Evolutionary conservation across 2,329 filamentous ascomycete genomes (phyloP), one percentile per base, ranked within the genome.

Genomic region (Colletotrichum viniferum): DNA sequence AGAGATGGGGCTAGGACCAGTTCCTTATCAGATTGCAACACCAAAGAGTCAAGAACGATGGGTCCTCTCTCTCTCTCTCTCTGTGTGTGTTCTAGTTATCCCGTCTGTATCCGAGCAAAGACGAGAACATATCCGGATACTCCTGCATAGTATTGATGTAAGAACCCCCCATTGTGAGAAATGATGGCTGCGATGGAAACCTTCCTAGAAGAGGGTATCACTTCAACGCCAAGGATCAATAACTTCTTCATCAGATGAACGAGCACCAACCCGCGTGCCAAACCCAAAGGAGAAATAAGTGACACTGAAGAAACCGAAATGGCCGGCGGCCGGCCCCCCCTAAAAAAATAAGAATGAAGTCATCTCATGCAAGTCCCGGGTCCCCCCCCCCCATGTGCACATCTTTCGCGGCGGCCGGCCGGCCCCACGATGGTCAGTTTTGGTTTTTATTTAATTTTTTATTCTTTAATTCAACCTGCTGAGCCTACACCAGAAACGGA

Each of bases 301-400:
- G 38, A 48, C 38, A 48, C 18, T 48, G 38, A n/a, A 48, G 38
- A 48, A 48, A 48, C 38, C 38, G 38, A n/a, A n/a, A 48, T 8
- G 38, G 38, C 18, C 16, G 18, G 38, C 38, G 5, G 38, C 18
- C 16, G n/a, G n/a, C 28, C 26, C 38, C 38, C 38, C 38, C 9
- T 12, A 5, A 7, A 48, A 28, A 67, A 38, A 55, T 48, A 61
- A 69, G 26, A 48, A 74, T 71, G 68, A 74, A 74, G 72, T 72
- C 72, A 74, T 74, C 48, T 63, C 68, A 74, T 71, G 72, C 68
- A 72, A 21, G 36, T 48, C 30, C 68, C 61, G 30, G 72, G 72
- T 48, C 38, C 38, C 24, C 68, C 72, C 64, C 71, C 68, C 72
- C 64, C 71, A 52, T 71, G 61, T 43, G 72, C 72, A 71, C 63